A percentile compares a stretch with the other conserved stretches of the same genome.
These are phyloP conservation scores for Elsinoe batatas DNA, from an alignment of 2,329 filamentous ascomycete species.

Conservation along the genomic window DNA sequence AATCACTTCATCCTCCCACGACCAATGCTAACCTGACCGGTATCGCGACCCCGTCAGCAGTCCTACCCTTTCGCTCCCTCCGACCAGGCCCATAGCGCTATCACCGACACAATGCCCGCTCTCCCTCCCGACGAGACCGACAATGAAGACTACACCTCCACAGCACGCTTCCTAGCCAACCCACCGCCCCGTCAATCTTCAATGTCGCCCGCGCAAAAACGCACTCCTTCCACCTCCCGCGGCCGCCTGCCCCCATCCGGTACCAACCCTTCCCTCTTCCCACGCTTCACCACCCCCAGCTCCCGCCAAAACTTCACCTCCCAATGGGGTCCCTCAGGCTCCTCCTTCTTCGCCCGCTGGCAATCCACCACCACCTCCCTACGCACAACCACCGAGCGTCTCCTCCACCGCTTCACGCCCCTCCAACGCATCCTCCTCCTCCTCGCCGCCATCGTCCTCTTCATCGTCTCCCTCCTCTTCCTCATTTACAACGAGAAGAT, in stretches of 20 bases:
- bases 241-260: slow-evolving; percentile 36
- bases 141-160: slow-evolving; percentile 33
- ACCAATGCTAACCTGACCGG: too few species aligned
- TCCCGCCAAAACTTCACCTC: slow-evolving; percentile 3
- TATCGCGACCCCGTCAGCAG: too few species aligned
- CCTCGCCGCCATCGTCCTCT: slow-evolving; percentile 40
- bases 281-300: slow-evolving; percentile 3
- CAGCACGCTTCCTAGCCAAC: slow-evolving; percentile 44
- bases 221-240: slow-evolving; percentile 27
- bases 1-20: not conserved
- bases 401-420: slow-evolving; percentile 37
- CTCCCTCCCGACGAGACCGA: slow-evolving; percentile 27
- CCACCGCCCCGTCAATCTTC: slow-evolving; percentile 35
- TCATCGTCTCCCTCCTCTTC: slow-evolving; percentile 54
- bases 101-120: slow-evolving; percentile 15
- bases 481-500: slow-evolving; percentile 71
- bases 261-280: slow-evolving; percentile 27
- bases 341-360: not conserved
- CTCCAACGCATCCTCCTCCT: slow-evolving; percentile 53
- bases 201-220: slow-evolving; percentile 31
- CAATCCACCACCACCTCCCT: not conserved
- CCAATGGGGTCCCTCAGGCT: slow-evolving; percentile 30
- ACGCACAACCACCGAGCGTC: not conserved
- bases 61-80: not conserved
- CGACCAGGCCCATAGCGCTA: not conserved